Conservation (phyloP, 495 filamentous ascomycete genomes). For the Choiromyces venosus region DNA sequence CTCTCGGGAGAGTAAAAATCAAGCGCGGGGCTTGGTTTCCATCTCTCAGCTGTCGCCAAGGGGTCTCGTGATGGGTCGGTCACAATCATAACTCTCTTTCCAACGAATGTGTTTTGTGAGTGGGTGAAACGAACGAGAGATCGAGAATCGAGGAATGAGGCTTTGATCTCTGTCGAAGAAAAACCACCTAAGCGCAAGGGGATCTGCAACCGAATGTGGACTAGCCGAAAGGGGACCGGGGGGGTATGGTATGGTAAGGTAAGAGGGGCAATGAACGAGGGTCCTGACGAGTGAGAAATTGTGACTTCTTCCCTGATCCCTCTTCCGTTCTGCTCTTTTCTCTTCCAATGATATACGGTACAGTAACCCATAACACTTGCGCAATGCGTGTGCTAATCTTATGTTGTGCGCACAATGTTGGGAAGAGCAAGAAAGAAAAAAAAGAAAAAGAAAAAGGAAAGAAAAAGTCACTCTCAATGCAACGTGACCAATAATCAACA, state of each 20-base stretch:
- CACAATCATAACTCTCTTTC: neutral
- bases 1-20: neutral
- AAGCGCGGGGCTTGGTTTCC: neutral
- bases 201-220: slow-evolving; percentile 2
- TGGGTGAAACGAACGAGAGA: slow-evolving; percentile 17
- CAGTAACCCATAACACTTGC: neutral
- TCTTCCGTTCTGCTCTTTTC: neutral
- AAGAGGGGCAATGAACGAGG: slow-evolving; percentile 18
- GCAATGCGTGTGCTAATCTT: neutral
- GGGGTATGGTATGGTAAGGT: slow-evolving; percentile 22
- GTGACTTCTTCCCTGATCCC: neutral
- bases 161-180: neutral
- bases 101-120: slow-evolving; percentile 5
- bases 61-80: slow-evolving; percentile 1
- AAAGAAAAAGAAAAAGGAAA: neutral
- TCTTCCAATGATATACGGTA: neutral
- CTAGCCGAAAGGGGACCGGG: slow-evolving; percentile 2
- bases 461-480: slow-evolving; percentile 8
- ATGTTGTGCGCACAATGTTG: neutral
- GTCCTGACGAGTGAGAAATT: neutral
- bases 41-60: neutral
- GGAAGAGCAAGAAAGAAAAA: neutral
- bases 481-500: slow-evolving; percentile 2
- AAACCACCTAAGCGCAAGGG: slow-evolving; percentile 1
- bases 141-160: neutral